Base-by-base conservation (phyloP, 2,329 filamentous ascomycete species). In the Epichloe glyceriae region DNA sequence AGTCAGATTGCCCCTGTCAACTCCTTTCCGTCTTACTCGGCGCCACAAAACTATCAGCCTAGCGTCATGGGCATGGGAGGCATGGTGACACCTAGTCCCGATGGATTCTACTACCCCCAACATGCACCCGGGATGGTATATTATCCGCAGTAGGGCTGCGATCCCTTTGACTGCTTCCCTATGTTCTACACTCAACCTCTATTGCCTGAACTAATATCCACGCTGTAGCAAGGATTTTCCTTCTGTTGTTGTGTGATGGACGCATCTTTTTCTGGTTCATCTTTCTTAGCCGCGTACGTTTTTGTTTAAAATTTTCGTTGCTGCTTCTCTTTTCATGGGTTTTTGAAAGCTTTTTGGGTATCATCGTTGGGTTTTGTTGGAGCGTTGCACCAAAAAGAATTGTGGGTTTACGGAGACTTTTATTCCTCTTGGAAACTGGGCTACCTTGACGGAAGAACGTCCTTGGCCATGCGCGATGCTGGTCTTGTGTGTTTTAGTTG, bases 81-180 rank as follows among this genome's bases (percentile, higher is more conserved):
- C 10, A 89, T 93, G 82, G 85, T 89, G 72, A 85, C 86, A 54
- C 78, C 75, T 55, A 81, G 72, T 61, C 75, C 78, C 60, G 75
- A 82, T 64, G 74, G 74, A 54, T 95, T 85, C 69, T 94, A 90
- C 61, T 84, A 83, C 60, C 73, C 78, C 20, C 79, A 78, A 57
- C 67, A 72, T 49, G 68, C 70, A 3, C 69, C 73, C 38, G 76
- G 75, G 40, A 76, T 80, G 66, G 70, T 81, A 55, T 84, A 80
- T 64, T 84, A 82, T 61, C 70, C 73, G 50, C 77, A 80, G 64
- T 82, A 77, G 71, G 57, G 50, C 52, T 62, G 57, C 58, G 62
- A 56, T 51, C 47, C 54, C 34, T 38, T 57, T 14, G 55, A 55
- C 20, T 50, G 50, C 38, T 47, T 54, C 45, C 56, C 55, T 44